A percentile compares a stretch with the other conserved stretches of the same genome.
phyloP scores from a whole-genome alignment of 805 yeast genomes.

The Candida bentonensis region DNA sequence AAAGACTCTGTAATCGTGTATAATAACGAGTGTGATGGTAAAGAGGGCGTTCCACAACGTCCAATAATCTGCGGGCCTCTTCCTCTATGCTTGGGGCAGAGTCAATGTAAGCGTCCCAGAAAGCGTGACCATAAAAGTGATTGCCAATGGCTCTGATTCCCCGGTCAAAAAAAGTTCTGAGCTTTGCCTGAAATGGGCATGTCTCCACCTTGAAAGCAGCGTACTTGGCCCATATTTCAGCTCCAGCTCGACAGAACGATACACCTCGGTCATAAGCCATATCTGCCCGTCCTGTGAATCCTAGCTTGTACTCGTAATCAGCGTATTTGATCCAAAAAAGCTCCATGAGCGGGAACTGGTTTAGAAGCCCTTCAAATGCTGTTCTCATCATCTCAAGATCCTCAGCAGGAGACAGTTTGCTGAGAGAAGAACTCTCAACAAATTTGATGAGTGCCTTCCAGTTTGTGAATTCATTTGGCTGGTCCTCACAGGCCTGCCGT shows the following conservation, averaged over 20 bases:
- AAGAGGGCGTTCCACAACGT: not conserved
- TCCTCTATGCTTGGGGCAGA: not conserved
- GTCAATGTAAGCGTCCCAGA: not conserved
- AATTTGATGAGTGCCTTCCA: not conserved
- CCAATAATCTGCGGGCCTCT: not conserved
- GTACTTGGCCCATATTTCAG: not conserved
- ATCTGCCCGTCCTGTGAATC: not conserved
- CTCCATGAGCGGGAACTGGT: not conserved
- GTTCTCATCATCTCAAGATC: not conserved
- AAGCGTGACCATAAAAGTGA: not conserved
- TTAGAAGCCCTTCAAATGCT: not conserved
- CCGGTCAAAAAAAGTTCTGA: not conserved
- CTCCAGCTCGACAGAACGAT: not conserved
- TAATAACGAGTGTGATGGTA: not conserved
- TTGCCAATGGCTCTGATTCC: not conserved
- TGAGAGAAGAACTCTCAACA: not conserved
- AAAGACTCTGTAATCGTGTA: not conserved
- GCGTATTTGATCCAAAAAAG: not conserved
- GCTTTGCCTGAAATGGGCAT: not conserved
- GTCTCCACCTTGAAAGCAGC: not conserved
- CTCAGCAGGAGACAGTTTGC: not conserved
- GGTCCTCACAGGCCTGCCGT: not conserved
- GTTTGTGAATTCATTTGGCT: not conserved
- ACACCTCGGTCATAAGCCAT: not conserved
- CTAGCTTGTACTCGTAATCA: not conserved